Conservation (phyloP, 169 alveolate species). For the Plasmodium cynomolgi region DNA sequence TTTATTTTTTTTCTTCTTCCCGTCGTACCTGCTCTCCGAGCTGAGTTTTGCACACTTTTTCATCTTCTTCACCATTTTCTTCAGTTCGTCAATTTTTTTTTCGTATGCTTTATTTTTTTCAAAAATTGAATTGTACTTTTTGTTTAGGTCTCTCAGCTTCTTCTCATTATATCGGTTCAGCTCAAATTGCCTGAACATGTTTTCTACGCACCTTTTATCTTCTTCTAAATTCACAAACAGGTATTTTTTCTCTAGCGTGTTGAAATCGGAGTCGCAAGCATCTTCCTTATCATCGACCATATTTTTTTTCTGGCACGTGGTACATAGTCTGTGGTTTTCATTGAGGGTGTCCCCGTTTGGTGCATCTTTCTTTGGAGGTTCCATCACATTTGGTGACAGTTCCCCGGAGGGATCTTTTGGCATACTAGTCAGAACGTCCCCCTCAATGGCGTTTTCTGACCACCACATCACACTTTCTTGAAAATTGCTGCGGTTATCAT, state of each 20-base stretch:
- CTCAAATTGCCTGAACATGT: slow-evolving; percentile 41
- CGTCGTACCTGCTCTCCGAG: not conserved
- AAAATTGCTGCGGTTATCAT: not conserved
- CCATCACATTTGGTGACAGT: not conserved
- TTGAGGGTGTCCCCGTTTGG: not conserved
- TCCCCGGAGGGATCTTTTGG: not conserved
- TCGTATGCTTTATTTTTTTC: slow-evolving; percentile 31
- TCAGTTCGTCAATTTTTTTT: slow-evolving; percentile 56
- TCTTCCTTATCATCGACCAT: slow-evolving; percentile 23
- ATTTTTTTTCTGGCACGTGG: not conserved
- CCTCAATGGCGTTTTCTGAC: not conserved
- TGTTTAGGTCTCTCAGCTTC: slow-evolving; percentile 30
- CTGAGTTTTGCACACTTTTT: slow-evolving; percentile 16
- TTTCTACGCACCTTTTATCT: slow-evolving; percentile 46
- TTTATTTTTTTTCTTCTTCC: not conserved
- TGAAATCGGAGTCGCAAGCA: slow-evolving; percentile 8
- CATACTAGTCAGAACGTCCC: not conserved
- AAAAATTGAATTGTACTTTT: slow-evolving; percentile 40
- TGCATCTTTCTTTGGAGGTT: not conserved
- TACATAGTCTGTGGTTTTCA: not conserved
- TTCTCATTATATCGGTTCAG: slow-evolving; percentile 35
- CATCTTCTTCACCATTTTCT: slow-evolving; percentile 37
- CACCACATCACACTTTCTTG: not conserved
- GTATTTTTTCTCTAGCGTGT: slow-evolving; percentile 15
- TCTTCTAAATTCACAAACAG: slow-evolving; percentile 33